Evolutionary conservation across 306 rosid genomes (phyloP).

Genomic region (apple (Malus domestica)): DNA sequence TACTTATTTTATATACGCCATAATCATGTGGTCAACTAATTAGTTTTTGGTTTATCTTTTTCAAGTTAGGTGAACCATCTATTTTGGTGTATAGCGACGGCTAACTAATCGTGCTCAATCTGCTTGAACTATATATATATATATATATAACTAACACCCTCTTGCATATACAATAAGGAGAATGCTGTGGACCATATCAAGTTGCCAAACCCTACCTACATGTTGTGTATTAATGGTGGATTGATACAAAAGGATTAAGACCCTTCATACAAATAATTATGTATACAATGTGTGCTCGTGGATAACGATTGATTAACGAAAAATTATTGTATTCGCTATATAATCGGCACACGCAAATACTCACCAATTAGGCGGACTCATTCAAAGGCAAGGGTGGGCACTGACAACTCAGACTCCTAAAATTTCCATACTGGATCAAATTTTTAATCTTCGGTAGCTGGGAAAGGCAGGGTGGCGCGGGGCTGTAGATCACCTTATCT

Average conservation of each 20-base stretch:
- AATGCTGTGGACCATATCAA: background rate
- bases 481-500: no score
- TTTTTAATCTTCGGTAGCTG: no score
- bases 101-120: background rate
- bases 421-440: no score
- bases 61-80: background rate
- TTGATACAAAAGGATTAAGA: background rate
- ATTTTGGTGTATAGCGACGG: background rate
- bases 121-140: background rate
- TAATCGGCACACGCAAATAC: background rate
- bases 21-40: background rate
- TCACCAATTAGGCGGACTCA: no score
- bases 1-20: no score
- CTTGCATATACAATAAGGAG: background rate
- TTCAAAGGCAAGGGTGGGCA: no score
- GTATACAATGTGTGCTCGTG: background rate
- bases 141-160: background rate
- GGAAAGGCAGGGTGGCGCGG: no score
- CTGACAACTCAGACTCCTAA: no score
- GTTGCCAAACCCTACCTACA: background rate
- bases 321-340: background rate
- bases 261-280: background rate
- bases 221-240: background rate
- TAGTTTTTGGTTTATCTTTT: background rate
- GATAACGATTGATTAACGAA: background rate